These are phyloP conservation scores for Porpolomopsis calyptriformis DNA, from an alignment of 768 basidiomycete genomes.

Conservation along the genomic window DNA sequence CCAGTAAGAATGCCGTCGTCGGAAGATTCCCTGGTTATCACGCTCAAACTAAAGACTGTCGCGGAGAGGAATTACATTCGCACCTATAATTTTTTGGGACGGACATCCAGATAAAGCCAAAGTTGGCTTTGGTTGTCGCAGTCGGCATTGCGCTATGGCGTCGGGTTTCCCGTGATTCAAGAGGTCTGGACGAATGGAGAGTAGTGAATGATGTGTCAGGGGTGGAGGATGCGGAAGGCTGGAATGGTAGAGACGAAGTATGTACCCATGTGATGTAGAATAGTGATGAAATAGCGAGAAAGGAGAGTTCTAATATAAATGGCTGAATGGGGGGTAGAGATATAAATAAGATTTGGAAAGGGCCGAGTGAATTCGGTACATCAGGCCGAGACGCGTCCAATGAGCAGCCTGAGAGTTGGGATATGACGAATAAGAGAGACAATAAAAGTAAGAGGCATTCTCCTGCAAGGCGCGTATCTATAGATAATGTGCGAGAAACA, in stretches of 20 bases:
- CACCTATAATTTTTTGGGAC: constrained; percentile 82
- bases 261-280: constrained; percentile 57
- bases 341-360: constrained; percentile 7
- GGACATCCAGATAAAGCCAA: constrained; percentile 82
- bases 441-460: constrained; percentile 59
- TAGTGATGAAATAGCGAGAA: constrained; percentile 42
- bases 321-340: constrained; percentile 6
- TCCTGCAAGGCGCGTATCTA: constrained; percentile 50
- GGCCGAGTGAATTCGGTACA: constrained; percentile 45
- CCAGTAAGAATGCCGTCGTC: constrained; percentile 86
- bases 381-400: constrained; percentile 17
- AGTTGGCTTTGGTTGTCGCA: constrained; percentile 34
- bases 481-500: constrained; percentile 34
- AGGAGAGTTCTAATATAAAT: constrained; percentile 40
- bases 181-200: constrained; percentile 22
- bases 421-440: constrained; percentile 47
- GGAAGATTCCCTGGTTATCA: constrained; percentile 46
- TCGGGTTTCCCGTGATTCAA: constrained; percentile 39
- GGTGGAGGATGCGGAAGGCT: constrained; percentile 4
- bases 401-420: constrained; percentile 32
- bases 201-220: background rate
- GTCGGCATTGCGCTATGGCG: constrained; percentile 12
- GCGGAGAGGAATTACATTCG: constrained; percentile 8
- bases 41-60: constrained; percentile 4
- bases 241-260: constrained; percentile 30